Evolutionary conservation across 371 early-diverging fungal genomes (phyloP).

Genomic region (Gilbertella persicaria): DNA sequence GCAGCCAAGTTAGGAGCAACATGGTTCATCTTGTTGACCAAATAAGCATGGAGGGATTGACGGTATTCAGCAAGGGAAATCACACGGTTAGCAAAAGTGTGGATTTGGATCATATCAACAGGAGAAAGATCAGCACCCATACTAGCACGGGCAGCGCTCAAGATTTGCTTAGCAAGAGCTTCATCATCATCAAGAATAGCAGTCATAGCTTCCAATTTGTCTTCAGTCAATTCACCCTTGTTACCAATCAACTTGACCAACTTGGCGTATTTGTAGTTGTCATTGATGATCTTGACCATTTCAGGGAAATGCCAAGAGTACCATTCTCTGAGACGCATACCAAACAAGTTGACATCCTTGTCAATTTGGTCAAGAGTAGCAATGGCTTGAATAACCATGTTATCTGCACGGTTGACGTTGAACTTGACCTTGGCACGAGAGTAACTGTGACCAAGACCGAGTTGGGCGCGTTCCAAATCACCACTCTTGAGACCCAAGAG

Average conservation of each 20-base stretch:
- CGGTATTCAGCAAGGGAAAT: conserved; percentile 92
- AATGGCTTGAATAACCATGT: conserved; percentile 94
- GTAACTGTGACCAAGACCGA: conserved; percentile 97
- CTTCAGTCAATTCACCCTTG: conserved; percentile 85
- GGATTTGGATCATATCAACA: conserved; percentile 93
- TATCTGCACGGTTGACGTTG: conserved; percentile 93
- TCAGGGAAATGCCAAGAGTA: conserved; percentile 99
- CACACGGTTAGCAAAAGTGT: conserved; percentile 92
- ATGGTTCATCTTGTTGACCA: conserved; percentile 92
- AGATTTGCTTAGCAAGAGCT: conserved; percentile 71
- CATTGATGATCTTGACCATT: conserved; percentile 91
- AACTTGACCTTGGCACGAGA: conserved; percentile 99
- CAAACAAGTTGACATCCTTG: conserved; percentile 93
- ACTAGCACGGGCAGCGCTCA: conserved; percentile 92
- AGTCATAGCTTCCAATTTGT: conserved; percentile 71
- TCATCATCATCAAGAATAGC: conserved; percentile 74
- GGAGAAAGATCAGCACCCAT: conserved; percentile 96
- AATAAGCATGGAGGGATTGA: conserved; percentile 86
- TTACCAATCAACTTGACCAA: conserved; percentile 88
- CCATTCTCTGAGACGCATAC: conserved; percentile 94
- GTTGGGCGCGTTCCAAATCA: conserved; percentile 91
- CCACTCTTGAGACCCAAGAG: conserved; percentile 86
- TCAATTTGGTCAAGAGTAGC: conserved; percentile 90
- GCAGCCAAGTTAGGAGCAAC: conserved; percentile 98
- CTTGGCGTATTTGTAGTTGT: conserved; percentile 90